Conservation (phyloP, 192 early-diverging fungal species). For the Rhizoclosmatium sp. region DNA sequence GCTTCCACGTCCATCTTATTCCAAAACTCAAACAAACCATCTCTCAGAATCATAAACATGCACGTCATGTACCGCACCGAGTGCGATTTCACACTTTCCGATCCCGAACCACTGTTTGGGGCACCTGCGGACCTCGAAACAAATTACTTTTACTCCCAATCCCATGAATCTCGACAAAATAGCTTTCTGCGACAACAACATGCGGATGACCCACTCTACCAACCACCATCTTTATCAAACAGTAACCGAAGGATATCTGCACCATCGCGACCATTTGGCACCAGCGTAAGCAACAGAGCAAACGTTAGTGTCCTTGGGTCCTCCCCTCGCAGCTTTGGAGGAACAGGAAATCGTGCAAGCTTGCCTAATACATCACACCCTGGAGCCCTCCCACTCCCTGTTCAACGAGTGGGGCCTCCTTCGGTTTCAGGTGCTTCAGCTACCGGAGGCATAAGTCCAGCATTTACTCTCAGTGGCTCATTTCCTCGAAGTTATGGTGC, state of each 20-base stretch:
- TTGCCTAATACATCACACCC: background rate
- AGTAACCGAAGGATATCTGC: too few relatives aligned
- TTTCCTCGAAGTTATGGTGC: conserved; percentile 12
- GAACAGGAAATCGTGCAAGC: background rate
- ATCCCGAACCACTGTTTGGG: conserved; percentile 43
- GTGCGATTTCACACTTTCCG: conserved; percentile 77
- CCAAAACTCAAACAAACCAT: background rate
- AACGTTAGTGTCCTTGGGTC: background rate
- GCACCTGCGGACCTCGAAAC: background rate
- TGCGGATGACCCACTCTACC: too few relatives aligned
- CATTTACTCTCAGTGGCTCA: conserved; percentile 16
- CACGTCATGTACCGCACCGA: conserved; percentile 75
- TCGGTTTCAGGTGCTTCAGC: background rate
- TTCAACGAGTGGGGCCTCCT: background rate
- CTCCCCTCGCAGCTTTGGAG: conserved; percentile 16
- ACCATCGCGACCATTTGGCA: too few relatives aligned
- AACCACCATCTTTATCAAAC: too few relatives aligned
- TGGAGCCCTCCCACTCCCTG: conserved; percentile 1
- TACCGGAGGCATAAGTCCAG: conserved; percentile 8
- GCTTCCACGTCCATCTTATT: background rate
- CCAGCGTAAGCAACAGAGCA: too few relatives aligned
- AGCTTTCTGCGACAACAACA: too few relatives aligned
- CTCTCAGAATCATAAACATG: conserved; percentile 66
- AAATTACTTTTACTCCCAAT: too few relatives aligned
- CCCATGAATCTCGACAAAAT: too few relatives aligned